phyloP scores from a whole-genome alignment of 2,329 filamentous ascomycete species.

The Hymenoscyphus scutula region DNA sequence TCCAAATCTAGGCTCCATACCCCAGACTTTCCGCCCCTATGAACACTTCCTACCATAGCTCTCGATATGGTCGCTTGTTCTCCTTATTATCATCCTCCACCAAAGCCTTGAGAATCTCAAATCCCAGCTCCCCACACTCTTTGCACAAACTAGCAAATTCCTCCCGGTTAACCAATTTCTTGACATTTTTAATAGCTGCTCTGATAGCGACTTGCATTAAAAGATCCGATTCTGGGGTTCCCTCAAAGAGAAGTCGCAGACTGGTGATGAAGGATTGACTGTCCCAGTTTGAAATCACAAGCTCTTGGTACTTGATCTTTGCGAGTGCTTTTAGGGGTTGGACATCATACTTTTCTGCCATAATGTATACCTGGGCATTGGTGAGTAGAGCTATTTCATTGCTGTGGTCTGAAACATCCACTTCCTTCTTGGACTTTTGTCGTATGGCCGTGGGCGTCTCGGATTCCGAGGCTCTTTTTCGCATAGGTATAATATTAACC shows the following conservation, averaged over 20 bases:
- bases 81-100: neutral
- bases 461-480: no score
- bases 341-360: constrained; percentile 1
- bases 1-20: no score
- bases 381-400: neutral
- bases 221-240: neutral
- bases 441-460: neutral
- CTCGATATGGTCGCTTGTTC: no score
- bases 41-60: no score
- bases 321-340: neutral
- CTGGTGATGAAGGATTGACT: neutral
- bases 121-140: neutral
- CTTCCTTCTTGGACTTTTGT: neutral
- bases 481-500: no score
- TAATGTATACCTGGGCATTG: neutral
- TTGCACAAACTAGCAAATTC: neutral
- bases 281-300: neutral
- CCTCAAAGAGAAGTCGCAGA: neutral
- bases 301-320: neutral
- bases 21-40: no score
- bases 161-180: neutral
- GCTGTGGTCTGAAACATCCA: neutral
- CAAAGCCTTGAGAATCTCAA: neutral
- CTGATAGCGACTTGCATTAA: neutral
- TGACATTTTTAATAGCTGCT: neutral